These are phyloP conservation scores for Populus hybrid DNA, from an alignment of 441 rosid genomes.

Conservation along the genomic window DNA sequence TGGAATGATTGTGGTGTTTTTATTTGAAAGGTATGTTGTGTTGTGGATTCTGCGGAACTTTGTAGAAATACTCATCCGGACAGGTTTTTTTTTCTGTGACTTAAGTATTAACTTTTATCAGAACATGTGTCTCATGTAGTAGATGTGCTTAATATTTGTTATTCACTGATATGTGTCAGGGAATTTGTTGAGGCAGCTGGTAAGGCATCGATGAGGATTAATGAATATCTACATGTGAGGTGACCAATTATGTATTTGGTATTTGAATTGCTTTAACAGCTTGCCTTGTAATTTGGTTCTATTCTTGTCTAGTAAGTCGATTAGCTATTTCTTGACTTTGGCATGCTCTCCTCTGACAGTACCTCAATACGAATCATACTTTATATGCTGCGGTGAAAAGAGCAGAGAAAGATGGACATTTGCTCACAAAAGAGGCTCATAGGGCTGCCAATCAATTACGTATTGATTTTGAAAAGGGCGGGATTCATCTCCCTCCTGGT, in stretches of 20 bases:
- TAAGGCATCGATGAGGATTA: constrained; percentile 78
- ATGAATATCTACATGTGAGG: constrained; percentile 99
- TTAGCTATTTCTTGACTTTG: constrained; percentile 1
- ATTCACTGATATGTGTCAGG: constrained; percentile 34
- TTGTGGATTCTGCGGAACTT: constrained; percentile 95
- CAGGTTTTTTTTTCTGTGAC: constrained; percentile 43
- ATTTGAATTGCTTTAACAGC: constrained; percentile 14
- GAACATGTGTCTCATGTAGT: neutral
- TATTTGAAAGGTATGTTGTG: constrained; percentile 72
- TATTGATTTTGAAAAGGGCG: constrained; percentile 88
- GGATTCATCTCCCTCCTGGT: constrained; percentile 88
- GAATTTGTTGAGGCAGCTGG: constrained; percentile 90
- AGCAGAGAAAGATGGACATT: constrained; percentile 69
- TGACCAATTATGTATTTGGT: constrained; percentile 52
- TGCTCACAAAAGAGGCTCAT: constrained; percentile 73
- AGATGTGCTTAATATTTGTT: neutral
- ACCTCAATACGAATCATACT: constrained; percentile 75
- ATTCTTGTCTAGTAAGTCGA: neutral
- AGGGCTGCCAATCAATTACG: constrained; percentile 76
- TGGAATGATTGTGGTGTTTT: constrained; percentile 16
- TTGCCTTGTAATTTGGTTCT: constrained; percentile 10
- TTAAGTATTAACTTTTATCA: constrained; percentile 5
- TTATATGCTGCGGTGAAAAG: constrained; percentile 82
- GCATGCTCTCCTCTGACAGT: constrained; percentile 35
- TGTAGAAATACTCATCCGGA: constrained; percentile 95